Evolutionary conservation across 2,329 filamentous ascomycete species (phyloP), one percentile per base, ranked within the genome.

Genomic region (Fusarium sp.): DNA sequence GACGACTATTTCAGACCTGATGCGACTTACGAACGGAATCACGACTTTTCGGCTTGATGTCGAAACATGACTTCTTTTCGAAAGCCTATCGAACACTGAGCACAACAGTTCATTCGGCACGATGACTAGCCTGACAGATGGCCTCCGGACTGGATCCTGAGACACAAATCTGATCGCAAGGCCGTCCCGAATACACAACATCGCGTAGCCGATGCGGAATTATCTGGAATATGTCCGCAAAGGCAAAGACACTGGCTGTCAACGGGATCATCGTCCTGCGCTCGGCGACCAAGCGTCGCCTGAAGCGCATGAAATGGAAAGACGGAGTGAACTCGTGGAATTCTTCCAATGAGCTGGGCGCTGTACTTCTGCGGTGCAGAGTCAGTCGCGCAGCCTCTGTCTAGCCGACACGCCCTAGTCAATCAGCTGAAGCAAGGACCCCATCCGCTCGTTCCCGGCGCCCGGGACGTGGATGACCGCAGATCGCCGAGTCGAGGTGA

Each of bases 181-280:
- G 77, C 73, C 78, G 78, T 78, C 75, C 73, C 64, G 53, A 76
- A 72, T 70, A 67, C 62, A 64, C 57, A 73, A 76, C 77, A 81
- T 80, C 78, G 71, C 75, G 75, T 80, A 76, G 77, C 77, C 73
- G 74, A 70, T 56, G 70, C 73, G 68, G 69, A 70, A 74, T 76
- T 81, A 83, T 83, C 82, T 71, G 82, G 79, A 69, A 81, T 83
- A 79, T 77, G 52, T 57, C 65, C 72, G 72, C 67, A 67, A 73
- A 77, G 76, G 73, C 78, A 77, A 9, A 77, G 82, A 80, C 83
- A 84, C 82, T 81, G 82, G 81, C 65, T 85, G 83, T 83, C 81
- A 77, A 81, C 79, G 80, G 78, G 76, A 78, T 74, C 71, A 76
- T 71, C 72, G 73, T 74, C 56, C 65, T 66, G 61, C 54, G 40